Conservation (phyloP, 495 filamentous ascomycete genomes). For the Parachaetomium inaequale region DNA sequence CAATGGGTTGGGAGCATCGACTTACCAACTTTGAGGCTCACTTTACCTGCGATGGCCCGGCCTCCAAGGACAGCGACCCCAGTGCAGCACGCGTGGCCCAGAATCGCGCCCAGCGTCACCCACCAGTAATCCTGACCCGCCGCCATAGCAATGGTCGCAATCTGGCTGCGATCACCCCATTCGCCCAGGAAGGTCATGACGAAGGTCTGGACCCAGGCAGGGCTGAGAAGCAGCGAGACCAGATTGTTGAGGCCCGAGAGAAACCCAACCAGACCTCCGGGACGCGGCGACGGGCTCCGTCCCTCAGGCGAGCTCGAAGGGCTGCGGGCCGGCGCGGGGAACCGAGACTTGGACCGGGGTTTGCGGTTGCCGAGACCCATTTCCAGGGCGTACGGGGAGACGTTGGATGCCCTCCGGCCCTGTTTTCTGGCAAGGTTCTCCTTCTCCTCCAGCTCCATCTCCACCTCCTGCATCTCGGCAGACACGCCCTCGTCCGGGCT, state of each 20-base stretch:
- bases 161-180: slow-evolving; percentile 97
- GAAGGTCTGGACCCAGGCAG: slow-evolving; percentile 98
- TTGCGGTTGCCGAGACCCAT: slow-evolving; percentile 57
- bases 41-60: slow-evolving; percentile 83
- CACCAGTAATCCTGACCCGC: slow-evolving; percentile 99
- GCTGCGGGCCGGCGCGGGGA: slow-evolving; percentile 57
- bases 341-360: slow-evolving; percentile 56
- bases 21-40: slow-evolving; percentile 96
- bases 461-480: slow-evolving; percentile 96
- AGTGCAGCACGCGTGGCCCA: slow-evolving; percentile 86
- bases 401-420: slow-evolving; percentile 51
- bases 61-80: slow-evolving; percentile 91
- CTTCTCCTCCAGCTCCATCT: slow-evolving; percentile 92
- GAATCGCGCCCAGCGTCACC: slow-evolving; percentile 86
- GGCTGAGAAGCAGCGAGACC: slow-evolving; percentile 79
- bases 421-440: slow-evolving; percentile 63
- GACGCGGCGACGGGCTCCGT: slow-evolving; percentile 40
- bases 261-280: slow-evolving; percentile 35
- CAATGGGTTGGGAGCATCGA: slow-evolving; percentile 26
- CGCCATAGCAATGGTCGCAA: slow-evolving; percentile 98
- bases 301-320: slow-evolving; percentile 56
- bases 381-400: slow-evolving; percentile 63
- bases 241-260: slow-evolving; percentile 74
- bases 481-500: slow-evolving; percentile 79
- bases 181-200: slow-evolving; percentile 98